Conservation (phyloP, 2,329 filamentous ascomycete genomes). For the Botrytis porri region DNA sequence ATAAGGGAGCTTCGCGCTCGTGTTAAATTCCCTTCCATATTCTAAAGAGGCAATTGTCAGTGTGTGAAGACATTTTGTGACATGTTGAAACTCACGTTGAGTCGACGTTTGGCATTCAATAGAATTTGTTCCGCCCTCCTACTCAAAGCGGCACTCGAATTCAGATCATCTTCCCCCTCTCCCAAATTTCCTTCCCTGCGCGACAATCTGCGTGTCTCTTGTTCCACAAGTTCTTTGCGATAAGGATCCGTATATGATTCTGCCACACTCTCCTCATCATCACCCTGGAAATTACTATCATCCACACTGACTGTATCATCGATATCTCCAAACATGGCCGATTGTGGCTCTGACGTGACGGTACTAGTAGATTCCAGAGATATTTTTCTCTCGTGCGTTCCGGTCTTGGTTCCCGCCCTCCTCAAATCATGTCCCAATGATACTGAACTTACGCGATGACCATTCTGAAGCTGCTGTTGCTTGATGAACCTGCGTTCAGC, state of each 20-base stretch:
- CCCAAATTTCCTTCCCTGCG: slow-evolving; percentile 32
- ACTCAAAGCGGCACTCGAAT: slow-evolving; percentile 73
- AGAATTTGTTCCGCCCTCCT: slow-evolving; percentile 85
- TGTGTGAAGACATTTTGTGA: not conserved
- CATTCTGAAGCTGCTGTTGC: slow-evolving; percentile 25
- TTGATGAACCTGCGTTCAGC: slow-evolving; percentile 36
- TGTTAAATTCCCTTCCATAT: slow-evolving; percentile 88
- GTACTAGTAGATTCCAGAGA: slow-evolving; percentile 63
- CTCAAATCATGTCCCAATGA: slow-evolving; percentile 45
- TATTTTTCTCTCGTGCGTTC: slow-evolving; percentile 49
- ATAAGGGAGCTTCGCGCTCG: slow-evolving; percentile 70
- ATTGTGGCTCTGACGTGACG: slow-evolving; percentile 50
- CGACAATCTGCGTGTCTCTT: slow-evolving; percentile 32
- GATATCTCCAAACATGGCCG: slow-evolving; percentile 55
- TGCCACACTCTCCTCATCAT: slow-evolving; percentile 63
- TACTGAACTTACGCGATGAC: slow-evolving; percentile 44
- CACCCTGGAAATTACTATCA: slow-evolving; percentile 64
- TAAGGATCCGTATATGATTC: slow-evolving; percentile 38
- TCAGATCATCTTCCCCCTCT: slow-evolving; percentile 52
- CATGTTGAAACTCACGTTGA: slow-evolving; percentile 63
- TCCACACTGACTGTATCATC: slow-evolving; percentile 61
- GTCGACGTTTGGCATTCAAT: slow-evolving; percentile 83
- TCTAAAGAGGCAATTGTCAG: slow-evolving; percentile 49
- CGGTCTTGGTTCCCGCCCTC: slow-evolving; percentile 46
- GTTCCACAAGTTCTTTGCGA: slow-evolving; percentile 35